Evolutionary conservation across 1,284 basidiomycete species (phyloP).

Genomic region (Trametes hirsuta): DNA sequence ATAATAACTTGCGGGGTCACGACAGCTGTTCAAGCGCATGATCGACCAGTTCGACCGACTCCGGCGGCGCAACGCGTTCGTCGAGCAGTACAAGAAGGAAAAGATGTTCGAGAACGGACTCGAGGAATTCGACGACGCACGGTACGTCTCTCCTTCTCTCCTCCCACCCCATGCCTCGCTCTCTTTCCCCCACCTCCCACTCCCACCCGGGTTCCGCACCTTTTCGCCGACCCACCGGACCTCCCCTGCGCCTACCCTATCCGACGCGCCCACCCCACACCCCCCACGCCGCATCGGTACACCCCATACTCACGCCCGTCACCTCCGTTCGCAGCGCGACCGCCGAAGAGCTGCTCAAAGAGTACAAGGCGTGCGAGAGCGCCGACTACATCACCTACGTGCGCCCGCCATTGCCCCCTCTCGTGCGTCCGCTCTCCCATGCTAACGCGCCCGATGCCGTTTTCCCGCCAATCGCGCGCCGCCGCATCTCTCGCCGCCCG

Average conservation of each 20-base stretch:
- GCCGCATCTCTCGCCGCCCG: neutral
- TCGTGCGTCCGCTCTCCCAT: neutral
- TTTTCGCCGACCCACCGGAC: neutral
- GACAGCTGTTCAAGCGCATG: slow-evolving; percentile 92
- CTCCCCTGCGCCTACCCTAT: neutral
- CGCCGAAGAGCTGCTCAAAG: slow-evolving; percentile 84
- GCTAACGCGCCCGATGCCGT: neutral
- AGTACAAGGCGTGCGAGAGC: slow-evolving; percentile 93
- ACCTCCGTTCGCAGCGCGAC: slow-evolving; percentile 60
- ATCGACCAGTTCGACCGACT: slow-evolving; percentile 94
- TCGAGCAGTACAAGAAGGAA: slow-evolving; percentile 98
- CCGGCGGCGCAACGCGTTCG: slow-evolving; percentile 89
- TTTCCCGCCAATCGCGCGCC: neutral
- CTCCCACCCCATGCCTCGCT: neutral
- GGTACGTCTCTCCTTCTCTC: slow-evolving; percentile 49
- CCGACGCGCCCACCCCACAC: neutral
- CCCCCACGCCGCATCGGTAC: neutral
- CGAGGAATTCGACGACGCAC: slow-evolving; percentile 94
- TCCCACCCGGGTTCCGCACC: neutral
- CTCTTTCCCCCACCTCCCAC: neutral
- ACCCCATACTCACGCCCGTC: neutral
- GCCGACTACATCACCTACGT: slow-evolving; percentile 89
- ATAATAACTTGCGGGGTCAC: neutral
- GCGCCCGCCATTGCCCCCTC: slow-evolving; percentile 30
- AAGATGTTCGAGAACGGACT: slow-evolving; percentile 90